These are phyloP conservation scores for Scheffersomyces cryptocercus DNA, from an alignment of 1,139 yeast genomes.

Conservation along the genomic window DNA sequence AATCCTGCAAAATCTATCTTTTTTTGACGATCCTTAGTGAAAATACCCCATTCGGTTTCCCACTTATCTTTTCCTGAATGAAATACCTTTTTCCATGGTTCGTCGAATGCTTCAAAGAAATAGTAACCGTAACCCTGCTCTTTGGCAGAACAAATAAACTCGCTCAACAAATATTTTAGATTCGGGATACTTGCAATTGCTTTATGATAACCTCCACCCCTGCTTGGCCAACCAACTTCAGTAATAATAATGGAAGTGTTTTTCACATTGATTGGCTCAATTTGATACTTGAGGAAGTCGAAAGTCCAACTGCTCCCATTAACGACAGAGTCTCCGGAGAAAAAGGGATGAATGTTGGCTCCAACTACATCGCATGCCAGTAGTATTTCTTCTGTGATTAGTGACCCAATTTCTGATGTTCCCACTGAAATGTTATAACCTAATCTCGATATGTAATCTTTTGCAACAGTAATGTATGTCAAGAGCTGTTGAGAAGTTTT, in stretches of 20 bases:
- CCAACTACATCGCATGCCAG: constrained; percentile 57
- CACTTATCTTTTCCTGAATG: constrained; percentile 50
- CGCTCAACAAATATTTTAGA: constrained; percentile 48
- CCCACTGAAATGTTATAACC: constrained; percentile 50
- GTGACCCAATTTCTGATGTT: constrained; percentile 56
- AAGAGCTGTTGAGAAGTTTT: constrained; percentile 38
- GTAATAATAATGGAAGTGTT: constrained; percentile 46
- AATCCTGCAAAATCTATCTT: constrained; percentile 8
- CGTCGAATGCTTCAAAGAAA: constrained; percentile 73
- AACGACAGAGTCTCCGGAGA: constrained; percentile 57
- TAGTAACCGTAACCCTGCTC: constrained; percentile 49
- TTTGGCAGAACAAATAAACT: constrained; percentile 53
- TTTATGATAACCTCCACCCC: constrained; percentile 51
- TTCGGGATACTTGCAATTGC: constrained; percentile 50
- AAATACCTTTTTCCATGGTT: constrained; percentile 64
- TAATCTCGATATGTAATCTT: constrained; percentile 32
- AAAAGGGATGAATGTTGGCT: constrained; percentile 69
- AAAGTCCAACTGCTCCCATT: constrained; percentile 55
- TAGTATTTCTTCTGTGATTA: constrained; percentile 34
- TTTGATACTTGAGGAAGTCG: constrained; percentile 47
- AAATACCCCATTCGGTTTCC: constrained; percentile 77
- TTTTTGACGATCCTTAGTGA: constrained; percentile 43
- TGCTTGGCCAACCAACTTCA: constrained; percentile 74
- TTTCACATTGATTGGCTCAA: constrained; percentile 28
- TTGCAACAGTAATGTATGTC: constrained; percentile 44